Evolutionary conservation across 805 yeast genomes (phyloP), one percentile per base, ranked within the genome.

Genomic region (Blastobotrys americana): DNA sequence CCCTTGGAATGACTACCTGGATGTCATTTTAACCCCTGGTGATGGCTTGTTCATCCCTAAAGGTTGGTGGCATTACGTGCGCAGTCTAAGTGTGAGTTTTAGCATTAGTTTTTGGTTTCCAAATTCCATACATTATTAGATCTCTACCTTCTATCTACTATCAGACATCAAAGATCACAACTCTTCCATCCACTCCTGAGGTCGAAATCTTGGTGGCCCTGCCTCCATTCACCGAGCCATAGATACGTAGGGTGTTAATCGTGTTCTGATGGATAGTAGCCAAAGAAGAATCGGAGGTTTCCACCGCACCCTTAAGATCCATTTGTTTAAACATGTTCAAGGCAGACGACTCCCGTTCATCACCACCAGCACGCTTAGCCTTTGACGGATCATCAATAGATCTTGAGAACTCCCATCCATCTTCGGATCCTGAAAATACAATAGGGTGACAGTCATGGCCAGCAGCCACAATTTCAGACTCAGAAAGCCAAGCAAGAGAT

Each of bases 401-500:
- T 61, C 66, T 71, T 52, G 73, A 68, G 61, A 63, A 77, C 48
- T 60, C 57, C 95, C 95, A 74, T 43, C 77, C 77, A 21, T 65
- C 52, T 47, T 74, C 78, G 52, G 71, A 68, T 36, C 95, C 96
- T 56, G 77, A 74, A 60, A 84, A 90, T 34, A 87, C 81, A 41
- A 89, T 78, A 42, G 96, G 95, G 65, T 85, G 86, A 67, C 94
- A 84, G 63, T 86, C 88, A 67, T 82, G 88, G 40, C 99, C 99
- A 3, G 89, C 97, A 33, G 84, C 93, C 44, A 88, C 73, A 40
- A 89, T 68, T 56, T 80, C 78, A 52, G 69, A 66, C 53, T 84
- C 83, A 49, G 76, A 70, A 41, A 78, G 69, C 74, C 86, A 93
- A 41, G 80, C 69, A 43, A 90, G 65, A 2, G 93, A 70, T 54